These are phyloP conservation scores for Starmera dryadoides DNA, from an alignment of 805 yeast species.

Conservation along the genomic window DNA sequence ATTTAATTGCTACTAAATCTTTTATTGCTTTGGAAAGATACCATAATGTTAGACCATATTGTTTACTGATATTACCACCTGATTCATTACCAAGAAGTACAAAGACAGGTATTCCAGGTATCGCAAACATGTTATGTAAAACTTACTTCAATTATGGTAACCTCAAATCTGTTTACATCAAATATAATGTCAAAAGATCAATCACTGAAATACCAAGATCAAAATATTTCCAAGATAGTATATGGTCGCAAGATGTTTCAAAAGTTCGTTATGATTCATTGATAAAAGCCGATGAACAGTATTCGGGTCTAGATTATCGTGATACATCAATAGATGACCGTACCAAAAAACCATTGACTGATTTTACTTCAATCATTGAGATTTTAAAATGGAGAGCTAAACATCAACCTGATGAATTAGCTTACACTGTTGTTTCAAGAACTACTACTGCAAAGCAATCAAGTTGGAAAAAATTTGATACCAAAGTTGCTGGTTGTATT, in stretches of 20 bases:
- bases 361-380: constrained; percentile 64
- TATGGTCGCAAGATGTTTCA: constrained; percentile 63
- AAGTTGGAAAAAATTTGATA: constrained; percentile 81
- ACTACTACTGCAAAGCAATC: constrained; percentile 43
- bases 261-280: constrained; percentile 54
- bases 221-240: constrained; percentile 70
- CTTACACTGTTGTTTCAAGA: constrained; percentile 43
- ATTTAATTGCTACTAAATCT: constrained; percentile 39
- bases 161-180: constrained; percentile 74
- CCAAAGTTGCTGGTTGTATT: constrained; percentile 67
- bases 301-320: constrained; percentile 74
- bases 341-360: constrained; percentile 65
- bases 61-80: constrained; percentile 74
- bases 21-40: constrained; percentile 40
- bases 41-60: constrained; percentile 74
- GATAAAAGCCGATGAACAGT: constrained; percentile 58
- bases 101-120: constrained; percentile 81
- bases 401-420: constrained; percentile 72
- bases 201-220: constrained; percentile 65
- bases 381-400: constrained; percentile 72
- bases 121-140: constrained; percentile 84
- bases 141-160: constrained; percentile 71
- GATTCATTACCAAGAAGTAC: constrained; percentile 79
- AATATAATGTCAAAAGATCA: constrained; percentile 62
- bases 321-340: constrained; percentile 72